Conservation (phyloP, 257 asterid species). For the Oldenlandia corymbosa region DNA sequence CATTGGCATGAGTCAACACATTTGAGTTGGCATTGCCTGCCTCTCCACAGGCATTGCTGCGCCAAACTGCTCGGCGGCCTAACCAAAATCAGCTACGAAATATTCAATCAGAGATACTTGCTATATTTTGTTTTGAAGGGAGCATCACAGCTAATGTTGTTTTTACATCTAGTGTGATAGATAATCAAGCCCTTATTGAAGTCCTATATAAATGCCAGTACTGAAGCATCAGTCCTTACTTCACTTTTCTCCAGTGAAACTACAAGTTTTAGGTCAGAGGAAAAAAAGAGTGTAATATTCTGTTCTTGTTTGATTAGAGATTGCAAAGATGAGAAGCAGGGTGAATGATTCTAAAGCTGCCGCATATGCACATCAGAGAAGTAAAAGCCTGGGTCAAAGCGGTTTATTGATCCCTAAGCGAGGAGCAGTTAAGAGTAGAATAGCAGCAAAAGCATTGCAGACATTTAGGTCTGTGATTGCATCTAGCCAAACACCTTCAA, state of each 20-base stretch:
- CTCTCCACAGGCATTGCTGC: slow-evolving; percentile 24
- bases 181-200: too few relatives aligned
- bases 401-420: slow-evolving; percentile 35
- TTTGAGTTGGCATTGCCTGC: slow-evolving; percentile 50
- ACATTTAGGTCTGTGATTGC: slow-evolving; percentile 31
- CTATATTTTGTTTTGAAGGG: neutral
- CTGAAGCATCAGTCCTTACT: neutral
- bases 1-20: slow-evolving; percentile 19
- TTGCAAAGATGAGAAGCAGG: slow-evolving; percentile 9
- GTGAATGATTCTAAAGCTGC: slow-evolving; percentile 22
- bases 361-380: slow-evolving; percentile 16
- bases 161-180: too few relatives aligned
- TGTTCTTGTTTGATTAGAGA: too few relatives aligned
- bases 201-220: too few relatives aligned
- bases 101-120: slow-evolving; percentile 5
- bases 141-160: slow-evolving; percentile 16
- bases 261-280: neutral
- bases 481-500: slow-evolving; percentile 18
- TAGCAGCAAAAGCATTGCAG: slow-evolving; percentile 52
- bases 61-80: slow-evolving; percentile 5
- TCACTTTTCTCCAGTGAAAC: neutral
- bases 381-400: slow-evolving; percentile 11
- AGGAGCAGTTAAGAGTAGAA: slow-evolving; percentile 58
- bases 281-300: neutral
- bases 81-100: neutral